These are phyloP conservation scores for Candida dajiaensis DNA, from an alignment of 805 yeast genomes.

Conservation along the genomic window DNA sequence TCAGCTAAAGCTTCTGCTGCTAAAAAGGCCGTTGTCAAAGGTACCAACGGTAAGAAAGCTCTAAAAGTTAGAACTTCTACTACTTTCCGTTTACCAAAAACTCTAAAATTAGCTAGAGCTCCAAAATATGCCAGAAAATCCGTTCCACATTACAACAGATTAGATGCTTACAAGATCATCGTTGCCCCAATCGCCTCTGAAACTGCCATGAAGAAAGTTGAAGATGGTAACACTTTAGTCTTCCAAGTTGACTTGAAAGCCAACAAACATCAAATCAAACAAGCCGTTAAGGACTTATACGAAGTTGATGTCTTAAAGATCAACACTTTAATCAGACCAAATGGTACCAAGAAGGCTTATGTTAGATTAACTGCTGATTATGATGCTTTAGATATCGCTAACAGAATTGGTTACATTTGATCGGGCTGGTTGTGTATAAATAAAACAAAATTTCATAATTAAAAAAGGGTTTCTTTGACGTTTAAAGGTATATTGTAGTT, in stretches of 20 bases:
- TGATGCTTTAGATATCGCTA: conserved; percentile 99
- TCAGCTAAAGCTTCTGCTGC: conserved; percentile 88
- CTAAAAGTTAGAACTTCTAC: conserved; percentile 91
- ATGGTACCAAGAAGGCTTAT: conserved; percentile 99
- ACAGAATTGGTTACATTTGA: conserved; percentile 99
- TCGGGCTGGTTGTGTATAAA: conserved; percentile 20
- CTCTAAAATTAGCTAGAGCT: conserved; percentile 86
- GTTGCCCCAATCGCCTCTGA: conserved; percentile 95
- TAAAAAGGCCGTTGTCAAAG: conserved; percentile 98
- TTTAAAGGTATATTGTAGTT: not conserved
- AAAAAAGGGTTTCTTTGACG: conserved; percentile 1
- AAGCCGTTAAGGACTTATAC: conserved; percentile 97
- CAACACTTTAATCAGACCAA: conserved; percentile 97
- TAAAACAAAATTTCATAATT: conserved; percentile 4
- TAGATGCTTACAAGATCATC: conserved; percentile 92
- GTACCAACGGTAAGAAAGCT: conserved; percentile 87
- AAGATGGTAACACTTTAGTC: conserved; percentile 98
- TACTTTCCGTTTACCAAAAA: conserved; percentile 96
- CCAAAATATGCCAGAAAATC: conserved; percentile 95
- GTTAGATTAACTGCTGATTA: conserved; percentile 97
- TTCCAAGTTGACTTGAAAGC: conserved; percentile 97
- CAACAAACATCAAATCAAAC: conserved; percentile 98
- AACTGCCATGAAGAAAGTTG: conserved; percentile 99
- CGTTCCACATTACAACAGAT: conserved; percentile 96
- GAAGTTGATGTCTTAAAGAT: conserved; percentile 91